Evolutionary conservation across 2,329 filamentous ascomycete genomes (phyloP), one percentile per base, ranked within the genome.

Genomic region (Pestalotiopsis sp.): DNA sequence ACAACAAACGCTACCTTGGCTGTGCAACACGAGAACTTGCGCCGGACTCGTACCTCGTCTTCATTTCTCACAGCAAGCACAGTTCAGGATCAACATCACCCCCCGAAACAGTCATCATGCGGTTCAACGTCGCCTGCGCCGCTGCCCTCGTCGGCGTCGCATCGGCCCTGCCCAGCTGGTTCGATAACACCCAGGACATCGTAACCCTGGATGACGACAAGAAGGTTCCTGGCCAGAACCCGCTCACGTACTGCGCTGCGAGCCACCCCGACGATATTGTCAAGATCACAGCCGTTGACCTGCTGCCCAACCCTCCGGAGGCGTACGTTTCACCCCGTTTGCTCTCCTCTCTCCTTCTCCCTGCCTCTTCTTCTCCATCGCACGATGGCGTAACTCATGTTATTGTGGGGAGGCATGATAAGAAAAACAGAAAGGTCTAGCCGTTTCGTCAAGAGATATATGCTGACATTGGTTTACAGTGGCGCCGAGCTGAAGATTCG

Each of bases 241-340:
- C 96, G 38, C 86, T 99, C 69, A 84, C 90, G 77, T 93, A 92
- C 82, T 99, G 96, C 79, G 76, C 80, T 73, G 83, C 84, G 69
- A 87, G 93, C 71, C 92, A 93, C 68, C 81, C 82, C 63, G 80
- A 89, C 65, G 90, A 98, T 79, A 87, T 95, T 68, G 84, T 98
- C 73, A 83, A 84, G 58, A 94, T 99, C 76, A 85, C 94, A 72
- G 88, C 88, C 61, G 94, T 98, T 68, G 91, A 98, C 76, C 82
- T 99, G 68, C 78, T 81, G 45, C 96, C 96, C 14, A 98, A 98
- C 81, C 96, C 95, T 70, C 96, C 96, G 45, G 78, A 89, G 78
- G 86, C 94, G 95, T 98, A 90, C 77, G 92, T 88, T 64, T 56
- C 27, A 41, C 58, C 66, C 31, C 11, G 25, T 41, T 62, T 59